Conservation (phyloP, 495 filamentous ascomycete species). For the Daldinia loculata region DNA sequence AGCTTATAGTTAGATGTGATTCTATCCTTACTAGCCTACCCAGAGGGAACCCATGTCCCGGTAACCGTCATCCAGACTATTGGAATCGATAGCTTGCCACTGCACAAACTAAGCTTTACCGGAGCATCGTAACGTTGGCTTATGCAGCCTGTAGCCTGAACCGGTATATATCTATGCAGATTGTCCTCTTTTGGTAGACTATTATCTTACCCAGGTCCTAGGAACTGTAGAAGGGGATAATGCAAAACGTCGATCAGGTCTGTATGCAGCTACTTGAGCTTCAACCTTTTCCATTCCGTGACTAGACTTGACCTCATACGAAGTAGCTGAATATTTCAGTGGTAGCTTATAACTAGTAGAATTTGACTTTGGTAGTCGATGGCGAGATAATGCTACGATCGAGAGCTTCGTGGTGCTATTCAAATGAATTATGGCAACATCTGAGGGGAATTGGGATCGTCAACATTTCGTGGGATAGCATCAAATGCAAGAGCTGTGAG, state of each 20-base stretch:
- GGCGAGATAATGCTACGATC: conserved; percentile 7
- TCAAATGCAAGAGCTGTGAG: background rate
- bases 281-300: conserved; percentile 11
- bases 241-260: conserved; percentile 12
- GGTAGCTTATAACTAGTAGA: background rate
- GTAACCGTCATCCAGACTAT: conserved; percentile 11
- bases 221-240: background rate
- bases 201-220: conserved; percentile 15
- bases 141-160: conserved; percentile 1
- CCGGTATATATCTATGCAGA: conserved; percentile 1
- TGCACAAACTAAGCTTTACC: conserved; percentile 10
- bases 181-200: conserved; percentile 3
- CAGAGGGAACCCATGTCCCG: background rate
- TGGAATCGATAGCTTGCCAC: conserved; percentile 7
- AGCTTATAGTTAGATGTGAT: background rate
- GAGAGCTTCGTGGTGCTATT: conserved; percentile 21
- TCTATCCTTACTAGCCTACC: background rate
- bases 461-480: conserved; percentile 3
- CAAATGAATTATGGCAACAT: conserved; percentile 12
- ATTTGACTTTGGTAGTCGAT: background rate
- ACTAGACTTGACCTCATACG: conserved; percentile 12
- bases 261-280: conserved; percentile 13
- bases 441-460: conserved; percentile 21
- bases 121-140: background rate
- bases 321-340: conserved; percentile 14